phyloP scores from a whole-genome alignment of 345 rosid species.

The Eucalyptus tenuipes region DNA sequence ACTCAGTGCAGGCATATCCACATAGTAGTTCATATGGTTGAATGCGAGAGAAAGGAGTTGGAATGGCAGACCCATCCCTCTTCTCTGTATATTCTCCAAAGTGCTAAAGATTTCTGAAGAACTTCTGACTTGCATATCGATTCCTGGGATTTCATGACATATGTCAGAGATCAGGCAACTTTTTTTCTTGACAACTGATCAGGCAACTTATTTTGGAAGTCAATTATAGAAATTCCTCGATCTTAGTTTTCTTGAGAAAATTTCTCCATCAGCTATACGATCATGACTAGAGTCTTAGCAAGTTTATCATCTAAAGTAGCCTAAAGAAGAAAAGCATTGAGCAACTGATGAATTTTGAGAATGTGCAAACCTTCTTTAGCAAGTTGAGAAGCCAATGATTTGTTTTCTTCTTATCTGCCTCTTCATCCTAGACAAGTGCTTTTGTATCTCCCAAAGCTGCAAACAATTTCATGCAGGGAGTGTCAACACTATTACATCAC shows the following conservation, averaged over 20 bases:
- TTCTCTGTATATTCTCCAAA: slow-evolving; percentile 1
- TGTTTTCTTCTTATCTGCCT: slow-evolving; percentile 11
- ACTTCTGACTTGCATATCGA: neutral
- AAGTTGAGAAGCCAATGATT: neutral
- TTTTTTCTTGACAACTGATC: neutral
- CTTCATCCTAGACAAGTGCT: slow-evolving; percentile 25
- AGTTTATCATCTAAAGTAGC: neutral
- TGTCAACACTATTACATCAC: neutral
- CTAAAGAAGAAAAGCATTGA: neutral
- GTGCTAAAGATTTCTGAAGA: neutral
- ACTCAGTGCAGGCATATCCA: slow-evolving; percentile 74
- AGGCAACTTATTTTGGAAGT: neutral
- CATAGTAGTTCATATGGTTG: slow-evolving; percentile 55
- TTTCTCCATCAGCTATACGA: neutral
- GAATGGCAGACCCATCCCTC: slow-evolving; percentile 83
- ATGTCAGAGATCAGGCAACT: neutral
- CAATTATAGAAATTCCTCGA: neutral
- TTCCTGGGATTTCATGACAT: neutral
- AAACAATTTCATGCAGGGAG: neutral
- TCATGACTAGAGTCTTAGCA: neutral
- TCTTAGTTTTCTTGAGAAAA: neutral
- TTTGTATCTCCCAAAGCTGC: slow-evolving; percentile 52
- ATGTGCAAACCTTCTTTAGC: slow-evolving; percentile 23
- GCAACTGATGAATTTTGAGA: neutral
- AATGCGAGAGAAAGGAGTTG: slow-evolving; percentile 66